Conservation (phyloP, 1,284 basidiomycete species). For the Cryptococcus wingfieldii region DNA sequence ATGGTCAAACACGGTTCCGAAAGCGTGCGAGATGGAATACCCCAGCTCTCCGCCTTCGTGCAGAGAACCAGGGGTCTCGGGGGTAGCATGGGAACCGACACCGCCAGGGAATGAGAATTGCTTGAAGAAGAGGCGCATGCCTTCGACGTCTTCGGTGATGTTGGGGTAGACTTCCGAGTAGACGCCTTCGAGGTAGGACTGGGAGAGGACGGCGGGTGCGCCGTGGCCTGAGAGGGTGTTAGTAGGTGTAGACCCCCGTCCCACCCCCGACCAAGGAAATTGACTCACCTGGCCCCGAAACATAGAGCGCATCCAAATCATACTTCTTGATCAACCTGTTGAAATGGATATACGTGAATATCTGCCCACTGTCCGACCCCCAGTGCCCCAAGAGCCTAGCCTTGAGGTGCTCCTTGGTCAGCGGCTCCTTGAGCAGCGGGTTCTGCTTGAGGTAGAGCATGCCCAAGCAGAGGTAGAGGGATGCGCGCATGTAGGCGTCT, state of each 20-base stretch:
- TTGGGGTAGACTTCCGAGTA: constrained; percentile 65
- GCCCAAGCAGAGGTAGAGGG: constrained; percentile 37
- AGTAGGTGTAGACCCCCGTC: too few species aligned
- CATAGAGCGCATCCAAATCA: constrained; percentile 55
- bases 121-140: constrained; percentile 54
- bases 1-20: constrained; percentile 74
- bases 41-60: constrained; percentile 83
- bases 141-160: constrained; percentile 60
- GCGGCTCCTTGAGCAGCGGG: constrained; percentile 60
- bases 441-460: constrained; percentile 74
- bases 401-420: constrained; percentile 68
- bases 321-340: constrained; percentile 61
- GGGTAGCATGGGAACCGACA: constrained; percentile 57
- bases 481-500: constrained; percentile 38
- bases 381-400: constrained; percentile 63
- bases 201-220: constrained; percentile 76
- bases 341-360: constrained; percentile 72
- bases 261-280: too few species aligned
- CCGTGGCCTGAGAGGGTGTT: constrained; percentile 58
- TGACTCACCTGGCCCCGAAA: constrained; percentile 48
- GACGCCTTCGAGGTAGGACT: constrained; percentile 77
- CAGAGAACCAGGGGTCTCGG: constrained; percentile 74
- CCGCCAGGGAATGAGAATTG: constrained; percentile 51
- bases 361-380: constrained; percentile 59
- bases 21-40: constrained; percentile 74